These are phyloP conservation scores for Gypsophila paniculata DNA, from an alignment of 179 eudicot species.

Conservation along the genomic window DNA sequence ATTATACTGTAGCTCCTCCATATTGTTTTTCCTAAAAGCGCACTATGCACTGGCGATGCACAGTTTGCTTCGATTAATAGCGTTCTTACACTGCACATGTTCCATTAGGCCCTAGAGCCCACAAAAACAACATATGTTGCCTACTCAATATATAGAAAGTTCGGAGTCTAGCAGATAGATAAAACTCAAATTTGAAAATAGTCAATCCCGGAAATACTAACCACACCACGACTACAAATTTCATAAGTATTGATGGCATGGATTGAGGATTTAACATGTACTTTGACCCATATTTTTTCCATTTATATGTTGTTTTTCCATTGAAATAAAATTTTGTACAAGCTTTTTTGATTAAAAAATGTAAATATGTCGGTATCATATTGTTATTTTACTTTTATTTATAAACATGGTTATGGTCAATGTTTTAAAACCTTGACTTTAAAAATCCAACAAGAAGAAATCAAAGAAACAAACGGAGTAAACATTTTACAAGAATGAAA, in stretches of 20 bases:
- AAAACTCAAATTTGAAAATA: not conserved
- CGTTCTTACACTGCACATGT: not conserved
- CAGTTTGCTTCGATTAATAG: not conserved
- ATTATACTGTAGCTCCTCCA: not conserved
- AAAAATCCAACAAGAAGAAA: too few relatives aligned
- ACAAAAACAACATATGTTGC: not conserved
- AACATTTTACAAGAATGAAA: not conserved
- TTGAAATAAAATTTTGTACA: too few relatives aligned
- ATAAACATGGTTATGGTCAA: too few relatives aligned
- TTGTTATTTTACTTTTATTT: too few relatives aligned
- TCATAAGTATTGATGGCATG: not conserved
- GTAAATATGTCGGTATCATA: too few relatives aligned
- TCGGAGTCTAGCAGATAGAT: not conserved
- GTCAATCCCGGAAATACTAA: not conserved
- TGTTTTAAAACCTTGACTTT: too few relatives aligned
- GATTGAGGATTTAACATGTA: not conserved
- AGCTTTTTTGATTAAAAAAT: too few relatives aligned
- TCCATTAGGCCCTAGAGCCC: not conserved
- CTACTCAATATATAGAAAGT: not conserved
- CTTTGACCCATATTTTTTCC: too few relatives aligned
- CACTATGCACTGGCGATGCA: not conserved
- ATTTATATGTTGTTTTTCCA: too few relatives aligned
- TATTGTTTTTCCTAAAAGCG: not conserved
- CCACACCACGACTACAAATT: not conserved
- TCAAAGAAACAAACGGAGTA: too few relatives aligned